A percentile compares a stretch with the other conserved stretches of the same genome.
Conservation (phyloP, 1,284 basidiomycete genomes). For the Fistulina hepatica region DNA sequence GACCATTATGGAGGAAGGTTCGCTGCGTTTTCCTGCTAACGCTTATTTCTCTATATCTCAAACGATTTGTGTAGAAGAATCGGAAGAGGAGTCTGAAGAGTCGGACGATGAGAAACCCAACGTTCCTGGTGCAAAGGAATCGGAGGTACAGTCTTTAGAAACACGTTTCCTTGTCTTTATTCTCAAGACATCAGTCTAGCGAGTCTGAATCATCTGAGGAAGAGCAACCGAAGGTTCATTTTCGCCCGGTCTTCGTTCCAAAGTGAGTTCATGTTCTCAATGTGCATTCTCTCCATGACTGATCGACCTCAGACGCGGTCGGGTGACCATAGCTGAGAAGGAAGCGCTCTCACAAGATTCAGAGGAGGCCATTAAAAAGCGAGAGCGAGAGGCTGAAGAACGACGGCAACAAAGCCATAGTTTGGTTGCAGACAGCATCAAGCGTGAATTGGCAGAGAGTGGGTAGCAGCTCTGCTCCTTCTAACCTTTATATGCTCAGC, state of each 20-base stretch:
- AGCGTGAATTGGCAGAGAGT: slow-evolving; percentile 78
- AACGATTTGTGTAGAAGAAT: slow-evolving; percentile 20
- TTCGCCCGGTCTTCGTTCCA: slow-evolving; percentile 84
- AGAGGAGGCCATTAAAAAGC: slow-evolving; percentile 53
- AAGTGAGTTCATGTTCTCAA: slow-evolving; percentile 45
- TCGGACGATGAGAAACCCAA: slow-evolving; percentile 7
- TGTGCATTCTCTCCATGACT: slow-evolving; percentile 3
- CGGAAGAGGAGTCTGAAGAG: slow-evolving; percentile 20
- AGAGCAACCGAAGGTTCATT: slow-evolving; percentile 51
- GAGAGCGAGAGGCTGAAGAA: slow-evolving; percentile 61
- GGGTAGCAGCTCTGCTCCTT: slow-evolving; percentile 18
- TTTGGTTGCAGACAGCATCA: slow-evolving; percentile 81
- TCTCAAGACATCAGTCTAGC: slow-evolving; percentile 41
- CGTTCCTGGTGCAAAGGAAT: slow-evolving; percentile 8
- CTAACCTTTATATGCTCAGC: slow-evolving; percentile 4
- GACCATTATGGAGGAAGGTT: slow-evolving; percentile 39
- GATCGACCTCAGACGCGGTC: slow-evolving; percentile 44
- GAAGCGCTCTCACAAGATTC: slow-evolving; percentile 57
- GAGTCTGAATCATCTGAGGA: slow-evolving; percentile 68
- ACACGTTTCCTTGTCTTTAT: slow-evolving; percentile 3
- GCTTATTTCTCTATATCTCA: slow-evolving; percentile 9
- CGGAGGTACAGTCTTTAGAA: slow-evolving; percentile 8
- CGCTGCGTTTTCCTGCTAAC: slow-evolving; percentile 8
- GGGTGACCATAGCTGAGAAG: slow-evolving; percentile 54
- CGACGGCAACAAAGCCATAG: slow-evolving; percentile 73